Evolutionary conservation across 139 green algal species (phyloP).

Genomic region (Micromonas pusilla): DNA sequence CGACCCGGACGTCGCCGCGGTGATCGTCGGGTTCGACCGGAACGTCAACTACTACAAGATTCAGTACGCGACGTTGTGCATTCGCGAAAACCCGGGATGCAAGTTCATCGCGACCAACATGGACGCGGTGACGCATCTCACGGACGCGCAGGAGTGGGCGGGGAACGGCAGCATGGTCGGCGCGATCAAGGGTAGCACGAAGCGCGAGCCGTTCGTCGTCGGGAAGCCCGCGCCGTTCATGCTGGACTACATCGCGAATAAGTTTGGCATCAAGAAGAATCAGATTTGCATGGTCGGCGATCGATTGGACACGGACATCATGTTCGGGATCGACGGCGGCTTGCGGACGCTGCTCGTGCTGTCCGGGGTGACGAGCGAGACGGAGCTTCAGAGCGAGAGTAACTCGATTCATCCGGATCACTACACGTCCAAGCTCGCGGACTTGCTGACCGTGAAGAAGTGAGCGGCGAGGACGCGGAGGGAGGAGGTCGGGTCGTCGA

Average conservation of each 20-base stretch:
- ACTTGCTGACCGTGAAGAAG: conserved; percentile 53
- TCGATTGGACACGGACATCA: conserved; percentile 96
- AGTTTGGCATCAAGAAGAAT: conserved; percentile 45
- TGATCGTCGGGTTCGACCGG: conserved; percentile 96
- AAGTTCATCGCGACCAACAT: conserved; percentile 98
- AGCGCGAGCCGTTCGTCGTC: conserved; percentile 86
- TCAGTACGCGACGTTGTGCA: conserved; percentile 91
- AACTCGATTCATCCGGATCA: conserved; percentile 85
- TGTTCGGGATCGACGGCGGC: conserved; percentile 94
- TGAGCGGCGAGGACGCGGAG: background rate
- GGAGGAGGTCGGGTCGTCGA: background rate
- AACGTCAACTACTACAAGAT: conserved; percentile 99
- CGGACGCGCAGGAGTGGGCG: conserved; percentile 93
- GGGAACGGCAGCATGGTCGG: conserved; percentile 96
- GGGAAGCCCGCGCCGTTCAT: conserved; percentile 64
- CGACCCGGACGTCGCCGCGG: conserved; percentile 82
- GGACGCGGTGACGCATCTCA: conserved; percentile 97
- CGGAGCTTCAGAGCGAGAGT: conserved; percentile 62
- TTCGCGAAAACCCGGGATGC: conserved; percentile 95
- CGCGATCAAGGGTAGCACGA: conserved; percentile 82
- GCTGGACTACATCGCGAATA: conserved; percentile 76
- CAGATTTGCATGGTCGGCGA: conserved; percentile 99
- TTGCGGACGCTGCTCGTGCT: conserved; percentile 77
- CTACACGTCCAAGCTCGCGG: conserved; percentile 69
- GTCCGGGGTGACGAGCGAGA: conserved; percentile 81